Conservation (phyloP, 2,329 filamentous ascomycete genomes). For the Microcyclosporella mali region DNA sequence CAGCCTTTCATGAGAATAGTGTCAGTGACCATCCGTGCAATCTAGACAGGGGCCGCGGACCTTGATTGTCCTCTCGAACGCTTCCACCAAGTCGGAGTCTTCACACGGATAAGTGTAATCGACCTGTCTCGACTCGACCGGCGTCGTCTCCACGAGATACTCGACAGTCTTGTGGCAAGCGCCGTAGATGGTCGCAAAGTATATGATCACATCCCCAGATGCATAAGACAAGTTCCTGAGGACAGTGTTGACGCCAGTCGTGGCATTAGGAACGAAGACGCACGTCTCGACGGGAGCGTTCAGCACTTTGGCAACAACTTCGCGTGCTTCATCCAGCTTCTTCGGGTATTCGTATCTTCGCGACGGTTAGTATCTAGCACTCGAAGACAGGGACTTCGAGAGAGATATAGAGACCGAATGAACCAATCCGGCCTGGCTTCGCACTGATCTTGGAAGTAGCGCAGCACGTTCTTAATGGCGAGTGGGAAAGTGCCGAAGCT, state of each 20-base stretch:
- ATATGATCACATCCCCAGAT: conserved; percentile 67
- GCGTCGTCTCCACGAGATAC: conserved; percentile 63
- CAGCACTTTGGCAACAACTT: conserved; percentile 59
- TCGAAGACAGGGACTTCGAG: too few species aligned
- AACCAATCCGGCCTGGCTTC: conserved; percentile 70
- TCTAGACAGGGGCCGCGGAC: conserved; percentile 3
- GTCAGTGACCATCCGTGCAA: too few species aligned
- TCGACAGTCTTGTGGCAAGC: conserved; percentile 68
- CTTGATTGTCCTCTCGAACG: conserved; percentile 55
- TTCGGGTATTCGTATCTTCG: conserved; percentile 54
- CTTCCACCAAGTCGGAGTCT: conserved; percentile 58
- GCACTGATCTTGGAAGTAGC: conserved; percentile 57
- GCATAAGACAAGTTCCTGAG: conserved; percentile 68
- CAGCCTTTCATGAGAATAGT: conserved; percentile 19
- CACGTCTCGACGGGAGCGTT: conserved; percentile 59
- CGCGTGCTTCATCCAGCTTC: conserved; percentile 59
- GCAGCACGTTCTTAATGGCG: conserved; percentile 53
- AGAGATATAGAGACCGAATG: conserved; percentile 45
- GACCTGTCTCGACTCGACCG: conserved; percentile 49
- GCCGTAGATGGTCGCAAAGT: conserved; percentile 73
- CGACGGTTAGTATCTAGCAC: too few species aligned
- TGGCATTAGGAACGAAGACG: conserved; percentile 78
- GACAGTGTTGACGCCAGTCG: conserved; percentile 69
- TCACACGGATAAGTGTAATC: conserved; percentile 61
- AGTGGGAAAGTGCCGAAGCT: conserved; percentile 74